These are phyloP conservation scores for Bjerkandera adusta DNA, from an alignment of 1,284 basidiomycete species.

Conservation along the genomic window DNA sequence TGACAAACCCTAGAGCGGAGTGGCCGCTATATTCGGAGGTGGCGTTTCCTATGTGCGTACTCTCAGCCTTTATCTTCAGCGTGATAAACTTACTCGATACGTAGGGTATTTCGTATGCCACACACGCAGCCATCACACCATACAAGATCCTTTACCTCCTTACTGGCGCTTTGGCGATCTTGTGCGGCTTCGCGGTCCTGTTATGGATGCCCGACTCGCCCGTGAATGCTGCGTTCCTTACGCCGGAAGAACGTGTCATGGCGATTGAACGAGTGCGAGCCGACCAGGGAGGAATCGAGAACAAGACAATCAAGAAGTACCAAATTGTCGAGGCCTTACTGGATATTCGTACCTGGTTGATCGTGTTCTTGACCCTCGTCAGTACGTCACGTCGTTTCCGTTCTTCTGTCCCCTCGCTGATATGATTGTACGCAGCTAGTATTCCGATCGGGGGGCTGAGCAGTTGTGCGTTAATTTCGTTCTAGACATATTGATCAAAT, in stretches of 20 bases:
- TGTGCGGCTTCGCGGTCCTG: constrained; percentile 55
- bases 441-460: constrained; percentile 63
- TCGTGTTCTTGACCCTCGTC: constrained; percentile 54
- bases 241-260: constrained; percentile 57
- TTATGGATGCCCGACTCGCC: constrained; percentile 68
- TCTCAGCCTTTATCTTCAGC: constrained; percentile 41
- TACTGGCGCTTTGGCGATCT: constrained; percentile 57
- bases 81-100: constrained; percentile 21
- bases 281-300: constrained; percentile 64
- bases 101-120: constrained; percentile 53
- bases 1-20: constrained; percentile 39
- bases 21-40: constrained; percentile 53
- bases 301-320: constrained; percentile 56
- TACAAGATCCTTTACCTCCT: constrained; percentile 66
- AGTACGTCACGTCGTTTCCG: constrained; percentile 50
- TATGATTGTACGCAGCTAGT: constrained; percentile 34
- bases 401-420: constrained; percentile 27
- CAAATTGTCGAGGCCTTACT: constrained; percentile 56
- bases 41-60: constrained; percentile 52
- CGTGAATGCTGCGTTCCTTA: constrained; percentile 55
- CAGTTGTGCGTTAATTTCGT: constrained; percentile 42
- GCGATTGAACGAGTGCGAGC: constrained; percentile 64
- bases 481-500: neutral
- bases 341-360: constrained; percentile 62
- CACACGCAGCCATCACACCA: constrained; percentile 43